Conservation (phyloP, 495 filamentous ascomycete genomes). For the Podospora didyma region DNA sequence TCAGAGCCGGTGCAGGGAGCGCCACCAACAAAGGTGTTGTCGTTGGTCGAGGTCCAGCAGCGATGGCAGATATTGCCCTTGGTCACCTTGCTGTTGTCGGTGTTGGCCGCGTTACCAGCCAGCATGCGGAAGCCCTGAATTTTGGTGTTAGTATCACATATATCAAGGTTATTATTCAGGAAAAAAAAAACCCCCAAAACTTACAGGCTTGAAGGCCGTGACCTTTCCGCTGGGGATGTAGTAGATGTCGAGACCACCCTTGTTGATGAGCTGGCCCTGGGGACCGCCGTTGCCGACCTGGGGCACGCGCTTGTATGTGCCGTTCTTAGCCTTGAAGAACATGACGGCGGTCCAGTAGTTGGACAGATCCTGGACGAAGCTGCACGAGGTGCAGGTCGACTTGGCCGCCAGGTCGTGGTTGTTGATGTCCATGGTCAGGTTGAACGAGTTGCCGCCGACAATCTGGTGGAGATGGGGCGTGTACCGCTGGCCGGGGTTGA, state of each 20-base stretch:
- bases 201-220: constrained; percentile 54
- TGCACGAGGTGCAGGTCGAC: constrained; percentile 69
- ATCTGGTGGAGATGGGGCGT: constrained; percentile 51
- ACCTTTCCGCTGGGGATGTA: constrained; percentile 42
- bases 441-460: constrained; percentile 61
- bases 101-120: constrained; percentile 46
- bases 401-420: constrained; percentile 45
- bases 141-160: constrained; percentile 41
- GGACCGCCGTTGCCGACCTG: constrained; percentile 58
- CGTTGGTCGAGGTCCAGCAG: constrained; percentile 49
- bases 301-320: constrained; percentile 62
- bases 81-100: constrained; percentile 42
- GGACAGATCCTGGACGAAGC: constrained; percentile 63
- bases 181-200: too few species aligned
- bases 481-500: constrained; percentile 48
- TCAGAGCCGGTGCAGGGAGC: constrained; percentile 46
- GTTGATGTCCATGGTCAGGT: constrained; percentile 61
- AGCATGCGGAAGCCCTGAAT: constrained; percentile 55
- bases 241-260: constrained; percentile 51
- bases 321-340: constrained; percentile 67
- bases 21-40: constrained; percentile 43
- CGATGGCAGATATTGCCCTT: constrained; percentile 53
- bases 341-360: constrained; percentile 79
- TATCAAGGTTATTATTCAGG: too few species aligned
- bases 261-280: constrained; percentile 63